These are phyloP conservation scores for Aspergillus persii DNA, from an alignment of 2,329 filamentous ascomycete species.

Conservation along the genomic window DNA sequence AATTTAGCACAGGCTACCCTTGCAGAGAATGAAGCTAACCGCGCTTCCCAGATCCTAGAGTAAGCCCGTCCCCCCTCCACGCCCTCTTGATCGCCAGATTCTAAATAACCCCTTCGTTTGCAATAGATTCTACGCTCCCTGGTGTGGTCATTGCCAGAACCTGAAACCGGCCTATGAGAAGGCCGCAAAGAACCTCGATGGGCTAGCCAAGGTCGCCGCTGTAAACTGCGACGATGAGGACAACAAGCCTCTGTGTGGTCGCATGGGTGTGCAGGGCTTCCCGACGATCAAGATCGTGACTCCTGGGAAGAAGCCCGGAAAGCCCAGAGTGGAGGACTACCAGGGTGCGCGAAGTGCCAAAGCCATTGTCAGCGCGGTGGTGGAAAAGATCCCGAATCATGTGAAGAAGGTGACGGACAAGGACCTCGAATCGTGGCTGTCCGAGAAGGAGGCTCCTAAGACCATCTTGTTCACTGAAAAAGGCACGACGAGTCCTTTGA, in stretches of 20 bases:
- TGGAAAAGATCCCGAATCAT: constrained; percentile 86
- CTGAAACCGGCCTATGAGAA: constrained; percentile 96
- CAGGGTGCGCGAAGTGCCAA: constrained; percentile 79
- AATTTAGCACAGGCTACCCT: neutral
- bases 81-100: constrained; percentile 14
- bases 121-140: constrained; percentile 90
- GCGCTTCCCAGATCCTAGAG: constrained; percentile 49
- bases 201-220: constrained; percentile 89
- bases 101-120: constrained; percentile 31
- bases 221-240: constrained; percentile 90
- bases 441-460: constrained; percentile 69
- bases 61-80: constrained; percentile 33
- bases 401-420: constrained; percentile 79
- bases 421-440: constrained; percentile 72
- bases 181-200: constrained; percentile 82
- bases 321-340: constrained; percentile 86
- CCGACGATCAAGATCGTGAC: constrained; percentile 92
- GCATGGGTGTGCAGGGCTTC: constrained; percentile 88
- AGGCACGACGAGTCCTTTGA: constrained; percentile 76
- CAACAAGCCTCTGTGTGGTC: constrained; percentile 84
- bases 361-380: constrained; percentile 80
- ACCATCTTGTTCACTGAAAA: constrained; percentile 93
- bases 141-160: constrained; percentile 96
- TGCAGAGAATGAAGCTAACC: constrained; percentile 16
- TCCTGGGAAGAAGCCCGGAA: constrained; percentile 76